phyloP scores from a whole-genome alignment of 495 filamentous ascomycete genomes.

The Aspergillus nanangensis region DNA sequence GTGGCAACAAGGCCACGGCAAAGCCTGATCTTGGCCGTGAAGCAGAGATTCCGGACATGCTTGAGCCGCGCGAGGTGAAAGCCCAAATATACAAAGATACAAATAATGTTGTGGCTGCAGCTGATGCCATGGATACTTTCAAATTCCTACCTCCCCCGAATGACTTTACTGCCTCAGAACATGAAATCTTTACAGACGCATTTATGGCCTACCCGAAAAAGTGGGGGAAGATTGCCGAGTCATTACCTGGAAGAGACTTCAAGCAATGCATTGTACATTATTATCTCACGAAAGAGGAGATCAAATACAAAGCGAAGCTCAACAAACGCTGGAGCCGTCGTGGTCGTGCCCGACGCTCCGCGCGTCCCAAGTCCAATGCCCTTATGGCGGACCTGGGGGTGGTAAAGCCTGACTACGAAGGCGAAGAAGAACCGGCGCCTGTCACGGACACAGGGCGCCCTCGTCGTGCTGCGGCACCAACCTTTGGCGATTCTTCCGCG shows the following conservation, averaged over 20 bases:
- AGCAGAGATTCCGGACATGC: conserved; percentile 78
- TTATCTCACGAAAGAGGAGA: conserved; percentile 84
- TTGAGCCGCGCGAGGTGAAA: conserved; percentile 46
- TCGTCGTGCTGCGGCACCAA: conserved; percentile 64
- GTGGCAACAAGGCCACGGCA: conserved; percentile 60
- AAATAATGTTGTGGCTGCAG: conserved; percentile 63
- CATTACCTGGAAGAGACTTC: conserved; percentile 67
- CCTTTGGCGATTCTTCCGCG: conserved; percentile 58
- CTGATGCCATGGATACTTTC: conserved; percentile 64
- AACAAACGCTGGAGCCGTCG: conserved; percentile 64
- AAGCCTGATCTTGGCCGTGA: conserved; percentile 77
- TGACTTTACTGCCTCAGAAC: conserved; percentile 79
- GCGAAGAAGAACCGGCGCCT: conserved; percentile 46
- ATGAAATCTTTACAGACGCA: conserved; percentile 67
- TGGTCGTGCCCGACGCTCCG: conserved; percentile 48
- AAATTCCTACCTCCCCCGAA: conserved; percentile 71
- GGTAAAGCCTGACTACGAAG: conserved; percentile 51
- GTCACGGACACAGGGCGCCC: conserved; percentile 68
- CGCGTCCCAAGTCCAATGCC: conserved; percentile 68
- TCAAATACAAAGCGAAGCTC: conserved; percentile 80
- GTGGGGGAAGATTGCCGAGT: conserved; percentile 83
- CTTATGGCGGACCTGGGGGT: conserved; percentile 69
- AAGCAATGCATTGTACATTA: conserved; percentile 92
- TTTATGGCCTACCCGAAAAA: conserved; percentile 84
- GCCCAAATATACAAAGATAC: conserved; percentile 61